Percentiles rank a stretch among this genome's conserved stretches.
These are phyloP conservation scores for Trichophyton simii DNA, from an alignment of 2,329 filamentous ascomycete species.

Conservation along the genomic window DNA sequence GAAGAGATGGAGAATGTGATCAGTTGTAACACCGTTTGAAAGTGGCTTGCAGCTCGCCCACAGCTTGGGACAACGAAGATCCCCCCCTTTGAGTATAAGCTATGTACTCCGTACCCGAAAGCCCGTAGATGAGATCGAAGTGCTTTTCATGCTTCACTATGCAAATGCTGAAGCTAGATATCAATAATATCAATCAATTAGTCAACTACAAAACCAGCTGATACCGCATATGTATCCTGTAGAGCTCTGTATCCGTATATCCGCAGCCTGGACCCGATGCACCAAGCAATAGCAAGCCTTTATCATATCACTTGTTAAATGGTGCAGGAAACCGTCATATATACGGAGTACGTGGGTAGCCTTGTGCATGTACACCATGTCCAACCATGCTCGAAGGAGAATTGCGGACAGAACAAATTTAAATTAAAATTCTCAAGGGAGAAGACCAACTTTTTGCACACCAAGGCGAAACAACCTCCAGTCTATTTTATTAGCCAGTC, in stretches of 20 bases:
- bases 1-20: background rate
- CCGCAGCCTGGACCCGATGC: no score
- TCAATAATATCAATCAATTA: background rate
- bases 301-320: background rate
- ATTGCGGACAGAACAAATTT: background rate
- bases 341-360: background rate
- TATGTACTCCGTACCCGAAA: background rate
- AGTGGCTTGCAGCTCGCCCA: constrained; percentile 2
- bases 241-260: background rate
- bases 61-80: background rate
- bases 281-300: background rate
- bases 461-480: background rate
- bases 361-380: background rate
- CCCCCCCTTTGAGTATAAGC: background rate
- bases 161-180: background rate
- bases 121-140: background rate
- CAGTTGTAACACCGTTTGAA: background rate
- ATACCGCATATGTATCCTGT: background rate
- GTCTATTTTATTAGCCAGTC: background rate
- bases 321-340: background rate
- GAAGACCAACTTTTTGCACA: background rate
- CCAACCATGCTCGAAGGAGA: background rate
- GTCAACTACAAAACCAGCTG: background rate
- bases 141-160: background rate
- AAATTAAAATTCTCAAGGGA: background rate